Evolutionary conservation across 257 asterid species (phyloP).

Genomic region (Lycium barbarum): DNA sequence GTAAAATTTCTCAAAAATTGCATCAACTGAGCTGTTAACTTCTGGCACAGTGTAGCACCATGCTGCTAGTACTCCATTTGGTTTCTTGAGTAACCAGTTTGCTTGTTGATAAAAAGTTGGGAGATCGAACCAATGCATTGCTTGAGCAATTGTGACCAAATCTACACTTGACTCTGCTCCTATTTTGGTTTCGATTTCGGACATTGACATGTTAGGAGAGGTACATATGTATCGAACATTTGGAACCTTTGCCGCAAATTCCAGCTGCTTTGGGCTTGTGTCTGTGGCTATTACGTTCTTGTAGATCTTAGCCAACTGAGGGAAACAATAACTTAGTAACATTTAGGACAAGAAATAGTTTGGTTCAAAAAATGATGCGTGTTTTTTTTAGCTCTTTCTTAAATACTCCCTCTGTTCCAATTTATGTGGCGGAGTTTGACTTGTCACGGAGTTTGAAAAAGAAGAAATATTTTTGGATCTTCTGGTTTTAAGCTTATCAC

Average conservation of each 20-base stretch:
- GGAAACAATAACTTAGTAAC: too few relatives aligned
- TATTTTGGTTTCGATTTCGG: slow-evolving; percentile 28
- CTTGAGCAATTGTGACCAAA: slow-evolving; percentile 43
- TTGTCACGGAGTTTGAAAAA: background rate
- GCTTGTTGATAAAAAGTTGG: slow-evolving; percentile 41
- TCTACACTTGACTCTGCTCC: slow-evolving; percentile 33
- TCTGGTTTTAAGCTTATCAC: too few relatives aligned
- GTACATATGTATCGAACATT: slow-evolving; percentile 41
- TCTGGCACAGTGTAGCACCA: slow-evolving; percentile 35
- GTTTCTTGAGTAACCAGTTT: slow-evolving; percentile 38
- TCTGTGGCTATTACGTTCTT: slow-evolving; percentile 48
- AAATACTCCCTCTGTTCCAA: background rate
- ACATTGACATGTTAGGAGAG: slow-evolving; percentile 37
- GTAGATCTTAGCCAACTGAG: slow-evolving; percentile 39
- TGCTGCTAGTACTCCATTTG: slow-evolving; percentile 34
- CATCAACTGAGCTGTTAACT: slow-evolving; percentile 34
- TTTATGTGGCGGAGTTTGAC: background rate
- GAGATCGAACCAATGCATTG: slow-evolving; percentile 56
- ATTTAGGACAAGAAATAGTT: too few relatives aligned
- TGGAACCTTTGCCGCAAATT: slow-evolving; percentile 36
- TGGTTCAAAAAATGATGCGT: background rate
- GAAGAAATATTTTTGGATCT: too few relatives aligned
- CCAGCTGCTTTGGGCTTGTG: slow-evolving; percentile 41
- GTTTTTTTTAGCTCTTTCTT: background rate
- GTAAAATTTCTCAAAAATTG: slow-evolving; percentile 9